phyloP scores from a whole-genome alignment of 768 basidiomycete species.

The button mushroom (Agaricus bisporus) region DNA sequence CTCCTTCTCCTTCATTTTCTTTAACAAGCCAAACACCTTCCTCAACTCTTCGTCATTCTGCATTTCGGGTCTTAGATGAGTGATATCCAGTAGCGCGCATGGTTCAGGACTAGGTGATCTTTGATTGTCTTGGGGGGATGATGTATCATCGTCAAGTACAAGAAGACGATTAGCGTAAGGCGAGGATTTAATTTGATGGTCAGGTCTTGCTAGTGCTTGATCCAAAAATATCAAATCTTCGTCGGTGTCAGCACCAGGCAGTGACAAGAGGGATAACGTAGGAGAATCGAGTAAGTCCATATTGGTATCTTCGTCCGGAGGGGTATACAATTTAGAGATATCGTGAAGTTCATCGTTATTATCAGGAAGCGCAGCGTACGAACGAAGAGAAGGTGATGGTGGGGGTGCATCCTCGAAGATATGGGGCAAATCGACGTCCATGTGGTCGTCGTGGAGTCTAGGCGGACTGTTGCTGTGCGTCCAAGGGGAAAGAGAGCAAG shows the following conservation, averaged over 20 bases:
- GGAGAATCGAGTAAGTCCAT: constrained; percentile 17
- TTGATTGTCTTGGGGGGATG: not conserved
- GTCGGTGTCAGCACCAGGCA: constrained; percentile 29
- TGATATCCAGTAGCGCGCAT: constrained; percentile 12
- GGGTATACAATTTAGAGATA: not conserved
- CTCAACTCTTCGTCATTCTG: constrained; percentile 38
- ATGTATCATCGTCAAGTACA: constrained; percentile 36
- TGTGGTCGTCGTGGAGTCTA: not conserved
- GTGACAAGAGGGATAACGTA: constrained; percentile 18
- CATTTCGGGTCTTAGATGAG: constrained; percentile 18
- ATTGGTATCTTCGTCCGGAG: constrained; percentile 2
- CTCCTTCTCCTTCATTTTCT: constrained; percentile 20
- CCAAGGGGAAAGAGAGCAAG: not conserved
- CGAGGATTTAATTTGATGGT: constrained; percentile 16
- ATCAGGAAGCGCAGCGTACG: constrained; percentile 4
- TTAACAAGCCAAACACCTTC: constrained; percentile 33
- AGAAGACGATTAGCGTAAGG: constrained; percentile 18
- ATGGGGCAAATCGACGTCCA: constrained; percentile 3
- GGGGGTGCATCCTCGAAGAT: not conserved
- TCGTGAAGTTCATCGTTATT: not conserved
- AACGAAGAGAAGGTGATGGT: constrained; percentile 1
- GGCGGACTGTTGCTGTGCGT: not conserved
- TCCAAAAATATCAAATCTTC: constrained; percentile 24
- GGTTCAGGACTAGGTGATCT: constrained; percentile 8
- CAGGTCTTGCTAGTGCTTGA: constrained; percentile 19